These are phyloP conservation scores for Arthroderma uncinatum DNA, from an alignment of 2,329 filamentous ascomycete genomes.

Conservation along the genomic window DNA sequence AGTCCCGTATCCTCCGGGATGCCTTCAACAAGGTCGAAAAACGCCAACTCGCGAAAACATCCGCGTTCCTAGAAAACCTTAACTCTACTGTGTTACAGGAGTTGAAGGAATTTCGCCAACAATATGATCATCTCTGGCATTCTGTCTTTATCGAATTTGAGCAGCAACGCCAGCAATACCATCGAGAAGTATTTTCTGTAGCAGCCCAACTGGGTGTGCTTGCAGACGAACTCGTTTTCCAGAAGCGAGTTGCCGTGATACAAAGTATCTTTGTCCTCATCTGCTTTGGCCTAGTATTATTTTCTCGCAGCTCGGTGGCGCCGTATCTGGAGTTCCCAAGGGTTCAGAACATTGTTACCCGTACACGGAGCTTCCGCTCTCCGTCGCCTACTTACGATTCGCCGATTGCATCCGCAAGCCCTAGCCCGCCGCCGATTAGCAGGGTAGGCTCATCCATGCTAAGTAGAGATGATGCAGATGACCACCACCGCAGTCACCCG, in stretches of 20 bases:
- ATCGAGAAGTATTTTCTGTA: constrained; percentile 72
- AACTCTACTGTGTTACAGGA: constrained; percentile 80
- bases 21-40: constrained; percentile 79
- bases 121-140: constrained; percentile 96
- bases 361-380: constrained; percentile 34
- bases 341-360: constrained; percentile 38
- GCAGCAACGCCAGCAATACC: constrained; percentile 71
- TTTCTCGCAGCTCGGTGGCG: constrained; percentile 41
- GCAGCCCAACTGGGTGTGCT: constrained; percentile 71
- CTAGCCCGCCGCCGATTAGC: constrained; percentile 21
- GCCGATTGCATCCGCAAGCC: constrained; percentile 24
- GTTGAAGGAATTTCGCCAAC: constrained; percentile 61
- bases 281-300: constrained; percentile 78
- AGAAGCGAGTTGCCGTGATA: constrained; percentile 85
- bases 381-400: constrained; percentile 27
- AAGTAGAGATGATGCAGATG: background rate
- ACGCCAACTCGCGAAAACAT: constrained; percentile 72
- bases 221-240: constrained; percentile 76
- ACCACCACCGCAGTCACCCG: background rate
- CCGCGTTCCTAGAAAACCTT: constrained; percentile 68
- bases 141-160: constrained; percentile 87
- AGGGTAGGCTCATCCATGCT: background rate
- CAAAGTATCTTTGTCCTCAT: constrained; percentile 79
- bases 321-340: constrained; percentile 37
- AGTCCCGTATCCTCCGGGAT: constrained; percentile 80